Evolutionary conservation across 768 basidiomycete genomes (phyloP), one percentile per base, ranked within the genome.

Genomic region (Zangia roseola): DNA sequence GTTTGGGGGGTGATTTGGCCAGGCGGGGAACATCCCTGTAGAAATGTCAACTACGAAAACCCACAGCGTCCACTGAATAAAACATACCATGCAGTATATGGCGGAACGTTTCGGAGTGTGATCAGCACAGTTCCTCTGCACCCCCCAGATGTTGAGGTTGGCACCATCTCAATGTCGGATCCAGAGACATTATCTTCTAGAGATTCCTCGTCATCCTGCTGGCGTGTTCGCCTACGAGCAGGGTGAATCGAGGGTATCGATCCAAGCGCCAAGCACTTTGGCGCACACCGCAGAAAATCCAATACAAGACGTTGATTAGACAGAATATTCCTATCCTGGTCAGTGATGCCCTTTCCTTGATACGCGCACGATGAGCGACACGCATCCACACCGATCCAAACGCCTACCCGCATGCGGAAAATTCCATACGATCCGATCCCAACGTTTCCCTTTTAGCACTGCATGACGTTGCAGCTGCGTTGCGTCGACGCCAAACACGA

Each of bases 391-490:
- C 26, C 4, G 8, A 16, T 16, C 31, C 38, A n/a, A 47, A 40
- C 12, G 60, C 81, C 55, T 60, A 91, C 94, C 94, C 60, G 88
- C 88, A 71, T 98, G 95, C 50, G 95, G 95, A 64, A 97, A 98
- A 65, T 98, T 97, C 86, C 92, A 97, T 7, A 91, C 82, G 48
- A 97, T 79, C 52, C 79, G 81, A 68, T 92, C 86, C 80, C 87
- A 88, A 46, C 70, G 78, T 53, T 73, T 71, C 34, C 79, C 81
- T 53, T 82, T 88, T 39, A 94, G 66, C 6, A 66, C 62, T 6
- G 76, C 49, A 33, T 72, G 67, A 52, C 77, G 86, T 45, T 85
- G 85, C 28, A 98, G 68, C 47, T 73, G 78, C 7, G 85, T 87
- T n/a, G 86, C 95, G 63, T 98, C 95, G 17, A 97, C 77, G 7